Evolutionary conservation across 1,139 yeast genomes (phyloP).

Genomic region (Sugiyamaella grinbergsii): DNA sequence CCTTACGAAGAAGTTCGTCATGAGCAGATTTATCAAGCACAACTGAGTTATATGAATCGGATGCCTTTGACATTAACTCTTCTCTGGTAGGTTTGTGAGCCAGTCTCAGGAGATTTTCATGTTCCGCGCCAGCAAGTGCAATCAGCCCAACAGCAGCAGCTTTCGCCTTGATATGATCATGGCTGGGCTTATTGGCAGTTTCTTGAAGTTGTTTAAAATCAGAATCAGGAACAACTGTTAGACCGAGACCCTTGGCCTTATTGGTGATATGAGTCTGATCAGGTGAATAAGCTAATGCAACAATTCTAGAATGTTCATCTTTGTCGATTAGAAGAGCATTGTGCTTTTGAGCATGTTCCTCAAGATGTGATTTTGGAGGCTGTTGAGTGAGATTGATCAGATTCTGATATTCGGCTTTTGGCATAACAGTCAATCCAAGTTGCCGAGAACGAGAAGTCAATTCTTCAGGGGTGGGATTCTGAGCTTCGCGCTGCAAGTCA

Average conservation of each 20-base stretch:
- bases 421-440: conserved; percentile 27
- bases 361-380: conserved; percentile 46
- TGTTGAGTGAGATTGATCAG: conserved; percentile 36
- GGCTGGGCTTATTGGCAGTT: conserved; percentile 31
- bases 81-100: conserved; percentile 32
- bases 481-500: conserved; percentile 33
- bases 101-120: conserved; percentile 28
- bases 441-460: conserved; percentile 31
- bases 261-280: conserved; percentile 29
- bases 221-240: conserved; percentile 51
- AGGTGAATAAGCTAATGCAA: conserved; percentile 31
- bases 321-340: conserved; percentile 30
- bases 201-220: conserved; percentile 34
- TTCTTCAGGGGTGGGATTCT: conserved; percentile 36
- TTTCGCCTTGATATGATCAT: conserved; percentile 38
- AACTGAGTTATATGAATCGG: conserved; percentile 20
- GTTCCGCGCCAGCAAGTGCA: conserved; percentile 37
- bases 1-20: conserved; percentile 15
- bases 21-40: conserved; percentile 29
- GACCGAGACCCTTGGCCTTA: conserved; percentile 36
- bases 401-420: conserved; percentile 18
- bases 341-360: conserved; percentile 39
- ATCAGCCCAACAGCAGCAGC: conserved; percentile 40
- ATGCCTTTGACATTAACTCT: conserved; percentile 33
- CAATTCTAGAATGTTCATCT: conserved; percentile 32